These are phyloP conservation scores for Coemansia sp. DNA, from an alignment of 192 early-diverging fungal species.

Conservation along the genomic window DNA sequence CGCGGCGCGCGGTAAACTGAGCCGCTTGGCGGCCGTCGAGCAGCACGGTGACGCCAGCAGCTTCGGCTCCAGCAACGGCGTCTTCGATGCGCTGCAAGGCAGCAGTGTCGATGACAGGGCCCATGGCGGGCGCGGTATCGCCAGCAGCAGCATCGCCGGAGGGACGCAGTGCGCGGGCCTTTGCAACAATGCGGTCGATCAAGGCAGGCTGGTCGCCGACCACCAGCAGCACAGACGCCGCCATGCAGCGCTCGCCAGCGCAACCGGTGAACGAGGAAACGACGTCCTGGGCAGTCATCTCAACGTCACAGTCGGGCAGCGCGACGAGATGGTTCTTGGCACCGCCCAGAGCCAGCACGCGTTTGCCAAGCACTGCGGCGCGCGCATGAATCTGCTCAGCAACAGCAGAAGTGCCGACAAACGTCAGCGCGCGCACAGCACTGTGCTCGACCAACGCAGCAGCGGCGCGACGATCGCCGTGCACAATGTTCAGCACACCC, in stretches of 20 bases:
- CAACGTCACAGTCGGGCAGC: constrained; percentile 69
- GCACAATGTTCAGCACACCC: constrained; percentile 75
- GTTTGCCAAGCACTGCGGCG: constrained; percentile 60
- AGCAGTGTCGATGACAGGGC: constrained; percentile 72
- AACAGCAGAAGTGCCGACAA: constrained; percentile 81
- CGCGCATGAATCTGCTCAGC: constrained; percentile 59
- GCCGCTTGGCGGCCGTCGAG: constrained; percentile 63
- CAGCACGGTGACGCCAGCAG: constrained; percentile 60
- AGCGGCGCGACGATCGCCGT: constrained; percentile 60
- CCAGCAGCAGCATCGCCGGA: constrained; percentile 25
- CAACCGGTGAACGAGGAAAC: constrained; percentile 77
- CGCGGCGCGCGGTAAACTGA: constrained; percentile 37
- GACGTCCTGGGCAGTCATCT: constrained; percentile 75
- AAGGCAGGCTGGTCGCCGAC: constrained; percentile 69
- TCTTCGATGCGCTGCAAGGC: constrained; percentile 62
- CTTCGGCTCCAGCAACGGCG: constrained; percentile 59
- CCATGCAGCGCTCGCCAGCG: constrained; percentile 80
- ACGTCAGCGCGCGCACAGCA: constrained; percentile 66
- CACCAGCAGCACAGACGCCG: constrained; percentile 67
- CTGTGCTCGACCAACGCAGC: constrained; percentile 61
- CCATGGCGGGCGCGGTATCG: constrained; percentile 56
- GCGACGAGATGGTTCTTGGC: constrained; percentile 83
- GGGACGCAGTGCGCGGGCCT: constrained; percentile 56
- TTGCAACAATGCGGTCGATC: constrained; percentile 60
- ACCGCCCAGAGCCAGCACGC: constrained; percentile 70